Evolutionary conservation across 192 early-diverging fungal species (phyloP).

Genomic region (Pilaira anomala): DNA sequence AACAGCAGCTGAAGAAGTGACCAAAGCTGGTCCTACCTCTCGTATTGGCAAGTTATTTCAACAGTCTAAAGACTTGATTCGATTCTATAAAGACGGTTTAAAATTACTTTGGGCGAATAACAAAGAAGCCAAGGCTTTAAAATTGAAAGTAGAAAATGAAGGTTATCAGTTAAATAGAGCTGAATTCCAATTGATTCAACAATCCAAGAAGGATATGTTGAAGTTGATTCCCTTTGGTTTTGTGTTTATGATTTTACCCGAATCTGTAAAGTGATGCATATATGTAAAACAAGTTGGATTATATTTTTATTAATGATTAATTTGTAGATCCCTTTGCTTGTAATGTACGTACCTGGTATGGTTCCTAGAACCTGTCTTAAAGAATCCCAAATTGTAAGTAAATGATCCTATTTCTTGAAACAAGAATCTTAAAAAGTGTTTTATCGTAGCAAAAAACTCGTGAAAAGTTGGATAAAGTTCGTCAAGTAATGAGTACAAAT

Average conservation of each 20-base stretch:
- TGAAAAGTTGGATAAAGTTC: constrained; percentile 45
- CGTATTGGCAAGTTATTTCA: constrained; percentile 22
- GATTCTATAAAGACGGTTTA: constrained; percentile 52
- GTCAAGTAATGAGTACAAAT: constrained; percentile 44
- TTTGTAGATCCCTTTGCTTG: constrained; percentile 45
- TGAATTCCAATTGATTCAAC: constrained; percentile 48
- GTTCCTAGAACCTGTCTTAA: constrained; percentile 55
- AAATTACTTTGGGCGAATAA: constrained; percentile 52
- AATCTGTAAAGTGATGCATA: constrained; percentile 33
- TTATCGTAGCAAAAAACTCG: constrained; percentile 38
- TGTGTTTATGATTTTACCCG: constrained; percentile 42
- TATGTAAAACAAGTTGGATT: neutral
- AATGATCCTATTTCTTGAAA: neutral
- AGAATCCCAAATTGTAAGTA: constrained; percentile 43
- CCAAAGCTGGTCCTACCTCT: neutral
- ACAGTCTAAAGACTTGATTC: constrained; percentile 46
- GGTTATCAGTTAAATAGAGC: constrained; percentile 38
- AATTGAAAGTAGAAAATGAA: constrained; percentile 30
- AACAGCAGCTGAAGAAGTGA: no score
- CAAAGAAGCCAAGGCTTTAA: constrained; percentile 40
- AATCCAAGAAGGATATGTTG: constrained; percentile 43
- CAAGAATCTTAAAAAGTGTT: neutral
- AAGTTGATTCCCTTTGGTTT: constrained; percentile 51
- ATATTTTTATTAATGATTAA: neutral
- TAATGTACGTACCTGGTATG: constrained; percentile 48